phyloP scores from a whole-genome alignment of 2,329 filamentous ascomycete genomes.

The Lecanicillium sp. region DNA sequence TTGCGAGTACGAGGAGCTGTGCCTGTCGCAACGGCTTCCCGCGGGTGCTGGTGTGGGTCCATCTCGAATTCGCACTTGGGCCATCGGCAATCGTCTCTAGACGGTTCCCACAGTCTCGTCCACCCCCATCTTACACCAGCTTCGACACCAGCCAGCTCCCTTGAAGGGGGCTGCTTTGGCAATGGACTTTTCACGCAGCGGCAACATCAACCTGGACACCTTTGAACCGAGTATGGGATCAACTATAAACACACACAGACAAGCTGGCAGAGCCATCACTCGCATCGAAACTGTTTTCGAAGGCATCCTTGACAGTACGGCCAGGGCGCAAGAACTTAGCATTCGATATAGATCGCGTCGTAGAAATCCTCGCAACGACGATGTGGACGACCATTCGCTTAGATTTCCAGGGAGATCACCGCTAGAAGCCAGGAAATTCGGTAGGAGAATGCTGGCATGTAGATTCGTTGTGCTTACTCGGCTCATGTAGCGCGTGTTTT shows the following conservation, averaged over 20 bases:
- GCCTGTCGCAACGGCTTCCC: slow-evolving; percentile 3
- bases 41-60: slow-evolving; percentile 3
- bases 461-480: slow-evolving; percentile 2
- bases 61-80: slow-evolving; percentile 6
- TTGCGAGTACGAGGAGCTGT: slow-evolving; percentile 3
- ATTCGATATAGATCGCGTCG: slow-evolving; percentile 19
- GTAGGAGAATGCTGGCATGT: slow-evolving; percentile 33
- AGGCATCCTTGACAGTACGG: slow-evolving; percentile 19
- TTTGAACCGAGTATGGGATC: too few species aligned
- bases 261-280: slow-evolving; percentile 19
- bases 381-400: slow-evolving; percentile 12
- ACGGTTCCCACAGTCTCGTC: too few species aligned
- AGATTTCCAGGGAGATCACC: slow-evolving; percentile 39
- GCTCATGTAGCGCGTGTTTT: slow-evolving; percentile 41
- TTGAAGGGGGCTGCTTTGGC: too few species aligned
- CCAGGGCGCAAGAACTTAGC: slow-evolving; percentile 16
- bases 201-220: too few species aligned
- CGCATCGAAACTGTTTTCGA: slow-evolving; percentile 28
- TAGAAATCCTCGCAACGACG: background rate
- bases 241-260: too few species aligned
- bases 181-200: too few species aligned
- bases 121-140: background rate
- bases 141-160: too few species aligned
- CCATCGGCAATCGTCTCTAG: background rate
- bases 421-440: slow-evolving; percentile 42